phyloP scores from a whole-genome alignment of 1,139 yeast species.

The Kodamaea anthophila region DNA sequence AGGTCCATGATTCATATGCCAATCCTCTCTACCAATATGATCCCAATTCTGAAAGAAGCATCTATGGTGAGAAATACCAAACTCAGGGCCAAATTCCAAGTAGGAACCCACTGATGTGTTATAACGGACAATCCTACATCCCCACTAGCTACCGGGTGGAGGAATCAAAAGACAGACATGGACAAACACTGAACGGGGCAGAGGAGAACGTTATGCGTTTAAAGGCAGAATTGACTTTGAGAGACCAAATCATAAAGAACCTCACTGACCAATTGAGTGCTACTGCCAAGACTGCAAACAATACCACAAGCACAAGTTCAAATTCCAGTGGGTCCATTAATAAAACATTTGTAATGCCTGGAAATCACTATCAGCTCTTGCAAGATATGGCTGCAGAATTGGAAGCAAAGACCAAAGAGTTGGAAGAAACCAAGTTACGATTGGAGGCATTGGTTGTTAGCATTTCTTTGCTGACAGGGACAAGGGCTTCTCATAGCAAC shows the following conservation, averaged over 20 bases:
- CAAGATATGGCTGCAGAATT: slow-evolving; percentile 46
- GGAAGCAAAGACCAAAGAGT: slow-evolving; percentile 46
- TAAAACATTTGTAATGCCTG: slow-evolving; percentile 23
- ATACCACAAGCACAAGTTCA: not conserved
- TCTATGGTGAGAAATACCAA: no score
- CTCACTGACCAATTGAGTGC: slow-evolving; percentile 26
- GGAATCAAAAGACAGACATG: not conserved
- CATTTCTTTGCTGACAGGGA: slow-evolving; percentile 12
- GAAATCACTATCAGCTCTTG: slow-evolving; percentile 42
- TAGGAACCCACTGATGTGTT: no score
- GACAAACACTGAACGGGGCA: not conserved
- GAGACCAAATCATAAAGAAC: slow-evolving; percentile 31
- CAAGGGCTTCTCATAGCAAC: slow-evolving; percentile 38
- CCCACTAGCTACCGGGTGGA: no score
- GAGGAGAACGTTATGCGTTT: slow-evolving; percentile 20
- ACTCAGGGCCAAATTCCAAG: no score
- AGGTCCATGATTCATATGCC: no score
- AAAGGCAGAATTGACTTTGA: slow-evolving; percentile 28
- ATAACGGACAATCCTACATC: no score
- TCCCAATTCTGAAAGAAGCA: no score
- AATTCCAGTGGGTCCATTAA: slow-evolving; percentile 4
- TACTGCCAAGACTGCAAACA: slow-evolving; percentile 11
- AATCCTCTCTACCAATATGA: no score
- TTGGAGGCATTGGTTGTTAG: slow-evolving; percentile 55
- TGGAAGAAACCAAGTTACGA: slow-evolving; percentile 53